phyloP scores from a whole-genome alignment of 129 eudicot genomes.

The Flaveria sonorensis region DNA sequence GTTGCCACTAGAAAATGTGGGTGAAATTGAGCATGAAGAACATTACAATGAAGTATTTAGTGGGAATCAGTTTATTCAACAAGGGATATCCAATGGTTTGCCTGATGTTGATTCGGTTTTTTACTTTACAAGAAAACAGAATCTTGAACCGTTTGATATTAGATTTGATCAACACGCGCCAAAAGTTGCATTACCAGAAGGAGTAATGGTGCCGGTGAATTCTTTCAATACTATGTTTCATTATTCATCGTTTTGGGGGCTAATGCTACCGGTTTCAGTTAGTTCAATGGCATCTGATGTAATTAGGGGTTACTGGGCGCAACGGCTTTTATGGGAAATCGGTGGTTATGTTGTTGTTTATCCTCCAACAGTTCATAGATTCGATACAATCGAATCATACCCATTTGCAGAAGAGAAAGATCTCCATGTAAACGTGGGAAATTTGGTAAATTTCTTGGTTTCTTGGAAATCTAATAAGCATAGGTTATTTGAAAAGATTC shows the following conservation, averaged over 20 bases:
- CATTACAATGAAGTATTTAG: conserved; percentile 72
- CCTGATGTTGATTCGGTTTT: conserved; percentile 97
- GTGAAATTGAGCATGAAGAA: conserved; percentile 79
- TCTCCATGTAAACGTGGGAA: conserved; percentile 92
- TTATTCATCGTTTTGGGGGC: conserved; percentile 85
- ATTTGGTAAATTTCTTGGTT: conserved; percentile 66
- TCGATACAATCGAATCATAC: conserved; percentile 66
- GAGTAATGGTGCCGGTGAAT: conserved; percentile 84
- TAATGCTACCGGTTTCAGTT: conserved; percentile 90
- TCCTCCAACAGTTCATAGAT: conserved; percentile 83
- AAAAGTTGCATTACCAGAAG: conserved; percentile 92
- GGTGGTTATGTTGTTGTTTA: conserved; percentile 92
- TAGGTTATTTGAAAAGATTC: conserved; percentile 67
- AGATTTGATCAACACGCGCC: conserved; percentile 79
- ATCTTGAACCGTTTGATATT: conserved; percentile 71
- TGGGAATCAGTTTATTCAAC: conserved; percentile 89
- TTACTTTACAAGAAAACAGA: conserved; percentile 78
- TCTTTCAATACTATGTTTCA: conserved; percentile 88
- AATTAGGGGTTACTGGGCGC: conserved; percentile 88
- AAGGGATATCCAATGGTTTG: conserved; percentile 88
- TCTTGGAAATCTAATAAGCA: conserved; percentile 74
- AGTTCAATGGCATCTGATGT: conserved; percentile 98
- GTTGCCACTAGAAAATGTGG: conserved; percentile 87
- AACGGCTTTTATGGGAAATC: conserved; percentile 90
- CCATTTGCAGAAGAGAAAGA: conserved; percentile 95